These are phyloP conservation scores for Nemania abortiva DNA, from an alignment of 2,329 filamentous ascomycete genomes.

Conservation along the genomic window DNA sequence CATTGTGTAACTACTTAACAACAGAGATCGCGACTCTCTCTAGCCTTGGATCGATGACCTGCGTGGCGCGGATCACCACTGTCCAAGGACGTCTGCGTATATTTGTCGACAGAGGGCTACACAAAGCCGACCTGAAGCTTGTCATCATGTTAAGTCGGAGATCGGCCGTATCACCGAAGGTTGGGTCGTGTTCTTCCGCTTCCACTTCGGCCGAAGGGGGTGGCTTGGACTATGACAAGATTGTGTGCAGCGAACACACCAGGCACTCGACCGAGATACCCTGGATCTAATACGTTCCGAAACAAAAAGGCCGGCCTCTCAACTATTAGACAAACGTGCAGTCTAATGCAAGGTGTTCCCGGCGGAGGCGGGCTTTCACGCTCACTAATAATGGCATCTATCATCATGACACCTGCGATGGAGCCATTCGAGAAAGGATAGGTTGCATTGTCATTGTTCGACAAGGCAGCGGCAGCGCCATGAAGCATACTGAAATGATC, in stretches of 20 bases:
- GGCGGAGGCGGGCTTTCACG: no score
- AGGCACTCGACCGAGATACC: conserved; percentile 37
- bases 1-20: not conserved
- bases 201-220: conserved; percentile 11
- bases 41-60: not conserved
- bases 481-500: not conserved
- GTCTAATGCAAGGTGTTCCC: no score
- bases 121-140: not conserved
- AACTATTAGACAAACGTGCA: conserved; percentile 3
- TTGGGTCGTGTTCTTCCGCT: not conserved
- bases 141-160: no score
- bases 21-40: not conserved
- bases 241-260: conserved; percentile 43
- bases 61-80: not conserved
- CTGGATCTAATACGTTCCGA: not conserved
- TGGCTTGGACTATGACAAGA: conserved; percentile 49
- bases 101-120: not conserved
- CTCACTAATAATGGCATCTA: no score
- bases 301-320: conserved; percentile 36
- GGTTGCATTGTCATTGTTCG: not conserved
- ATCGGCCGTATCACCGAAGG: not conserved
- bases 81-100: not conserved
- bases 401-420: conserved; percentile 37
- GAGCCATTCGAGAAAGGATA: conserved; percentile 19
- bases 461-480: not conserved